Base-by-base conservation (phyloP, 2,329 filamentous ascomycete genomes). In the Pseudogymnoascus sp. region DNA sequence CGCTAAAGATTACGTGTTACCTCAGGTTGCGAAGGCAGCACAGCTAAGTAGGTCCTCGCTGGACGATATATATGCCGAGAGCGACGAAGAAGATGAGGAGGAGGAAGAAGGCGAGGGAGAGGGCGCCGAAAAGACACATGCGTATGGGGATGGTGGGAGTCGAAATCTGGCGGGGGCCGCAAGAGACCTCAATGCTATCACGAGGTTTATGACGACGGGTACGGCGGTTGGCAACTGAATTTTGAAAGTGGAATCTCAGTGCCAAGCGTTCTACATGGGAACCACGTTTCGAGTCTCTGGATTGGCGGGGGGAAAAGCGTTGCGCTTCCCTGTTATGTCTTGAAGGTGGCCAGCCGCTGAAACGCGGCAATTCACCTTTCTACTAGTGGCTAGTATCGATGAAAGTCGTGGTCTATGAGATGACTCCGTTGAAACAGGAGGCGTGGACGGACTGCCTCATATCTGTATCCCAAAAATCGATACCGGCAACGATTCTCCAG, bases 91-190 rank as follows among this genome's bases (percentile, higher is more conserved):
- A 19, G 67, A 67, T 1, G 68, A 31, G 24, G 44, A 26, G 13
- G 59, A 60, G 19, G 59, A 60, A 11, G 79, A 68, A 6, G 65
- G 40, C 6, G 79, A 67, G 4, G 62, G 38, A 6, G 67, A 67
- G 16, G 66, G 75, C 76, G 68, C 78, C 74, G 60, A 71, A 76
- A 66, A 72, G 74, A 68, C 73, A 77, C 73, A 78, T 26, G 68
- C 70, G 50, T 72, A 66, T 29, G 66, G 72, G 21, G 68, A 70
- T 63, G 71, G 77, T 67, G 70, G 50, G 10, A 56, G 50, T 33
- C 50, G 50, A 19, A 56, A 56, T 14, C 50, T 16, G n/a, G 29
- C 50, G 29, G 50, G 50, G n/a, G 31, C 33, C 10, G 33, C 50
- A 13, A 56, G 50, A 13, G 50, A 56, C 19, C 29, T 56, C 2